Percentiles rank a stretch among this genome's conserved stretches.
Conservation (phyloP, 2,329 filamentous ascomycete genomes). For the Fonsecaea monophora region DNA sequence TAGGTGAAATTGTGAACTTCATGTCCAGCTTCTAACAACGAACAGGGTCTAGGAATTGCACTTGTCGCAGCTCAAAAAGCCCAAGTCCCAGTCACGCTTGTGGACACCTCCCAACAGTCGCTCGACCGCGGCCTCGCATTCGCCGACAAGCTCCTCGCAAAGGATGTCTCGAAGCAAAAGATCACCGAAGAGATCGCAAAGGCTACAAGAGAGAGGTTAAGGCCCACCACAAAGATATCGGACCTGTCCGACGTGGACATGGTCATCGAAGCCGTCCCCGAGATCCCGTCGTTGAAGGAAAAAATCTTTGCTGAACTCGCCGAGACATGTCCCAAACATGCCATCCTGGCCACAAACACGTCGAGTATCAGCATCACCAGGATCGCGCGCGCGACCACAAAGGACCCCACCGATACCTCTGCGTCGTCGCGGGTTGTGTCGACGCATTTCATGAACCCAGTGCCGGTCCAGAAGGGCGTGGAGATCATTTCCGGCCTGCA, state of each 20-base stretch:
- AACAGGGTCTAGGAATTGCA: constrained; percentile 89
- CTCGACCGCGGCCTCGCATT: constrained; percentile 90
- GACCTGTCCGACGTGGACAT: constrained; percentile 87
- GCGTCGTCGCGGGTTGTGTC: constrained; percentile 87
- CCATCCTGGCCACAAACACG: constrained; percentile 95
- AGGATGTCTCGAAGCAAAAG: constrained; percentile 87
- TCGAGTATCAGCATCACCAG: constrained; percentile 98
- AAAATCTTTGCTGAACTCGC: constrained; percentile 86
- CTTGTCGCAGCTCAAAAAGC: constrained; percentile 89
- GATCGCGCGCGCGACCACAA: constrained; percentile 82
- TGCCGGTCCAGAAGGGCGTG: constrained; percentile 94
- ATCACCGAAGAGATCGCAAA: constrained; percentile 83
- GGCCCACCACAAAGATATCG: constrained; percentile 74
- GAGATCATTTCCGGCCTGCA: constrained; percentile 96
- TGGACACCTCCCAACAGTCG: constrained; percentile 83
- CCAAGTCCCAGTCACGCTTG: constrained; percentile 79
- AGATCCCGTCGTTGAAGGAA: constrained; percentile 85
- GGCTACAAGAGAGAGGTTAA: constrained; percentile 72
- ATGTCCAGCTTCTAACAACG: constrained; percentile 5
- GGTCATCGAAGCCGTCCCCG: constrained; percentile 95
- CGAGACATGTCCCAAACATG: constrained; percentile 78
- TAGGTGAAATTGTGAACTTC: background rate
- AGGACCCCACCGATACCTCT: constrained; percentile 78
- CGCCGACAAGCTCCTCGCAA: constrained; percentile 93
- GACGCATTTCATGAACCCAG: constrained; percentile 99